Base-by-base conservation (phyloP, 169 alveolate genomes). In the Cyclospora cayetanensis region DNA sequence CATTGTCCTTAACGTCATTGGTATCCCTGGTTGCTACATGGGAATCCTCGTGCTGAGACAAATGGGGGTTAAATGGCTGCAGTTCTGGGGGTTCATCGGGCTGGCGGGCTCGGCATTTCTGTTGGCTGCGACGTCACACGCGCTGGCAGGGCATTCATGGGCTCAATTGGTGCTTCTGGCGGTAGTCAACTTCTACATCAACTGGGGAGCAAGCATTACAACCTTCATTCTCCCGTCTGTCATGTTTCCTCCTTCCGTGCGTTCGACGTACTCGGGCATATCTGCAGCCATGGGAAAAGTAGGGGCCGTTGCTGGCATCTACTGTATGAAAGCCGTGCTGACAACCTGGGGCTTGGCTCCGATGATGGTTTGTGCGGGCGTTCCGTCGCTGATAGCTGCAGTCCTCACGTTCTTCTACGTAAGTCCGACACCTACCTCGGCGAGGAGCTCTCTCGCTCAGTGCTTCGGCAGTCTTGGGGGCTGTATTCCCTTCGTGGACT, bases 1-100 rank as follows among this genome's bases (percentile, higher is more conserved):
- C 29, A 87, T 87, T n/a, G n/a, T 87, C 11, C 46, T 87, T 46
- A 87, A 87, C 31, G 79, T 35, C 22, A 50, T 87, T n/a, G 92
- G 92, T 0, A 68, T 87, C 1, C 92, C 92, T 11, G 92, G 92
- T 1, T 87, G 92, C 39, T 87, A 63, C 43, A 87, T 87, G 92
- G 92, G 92, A 2, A 87, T 87, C 29, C 87, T 87, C 20, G 92
- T 87, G 11, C 77, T 87, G 20, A 42, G 70, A 29, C 85, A 70
- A 27, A 87, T 87, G 92, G 92, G 92, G 3, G 92, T 87, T 4
- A 87, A 87, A 41, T 87, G 92, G 92, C 63, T 87, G 50, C 92
- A 87, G 46, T 87, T 87, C 39, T 87, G 92, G 92, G 92, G 92
- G n/a, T 87, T 87, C 39, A 11, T 87, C 5, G 86, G 86, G 31